Percentiles rank a stretch among this genome's conserved stretches.
Evolutionary conservation across 208 protist species (phyloP).

Genomic region (Trypanosomatidae sp.): DNA sequence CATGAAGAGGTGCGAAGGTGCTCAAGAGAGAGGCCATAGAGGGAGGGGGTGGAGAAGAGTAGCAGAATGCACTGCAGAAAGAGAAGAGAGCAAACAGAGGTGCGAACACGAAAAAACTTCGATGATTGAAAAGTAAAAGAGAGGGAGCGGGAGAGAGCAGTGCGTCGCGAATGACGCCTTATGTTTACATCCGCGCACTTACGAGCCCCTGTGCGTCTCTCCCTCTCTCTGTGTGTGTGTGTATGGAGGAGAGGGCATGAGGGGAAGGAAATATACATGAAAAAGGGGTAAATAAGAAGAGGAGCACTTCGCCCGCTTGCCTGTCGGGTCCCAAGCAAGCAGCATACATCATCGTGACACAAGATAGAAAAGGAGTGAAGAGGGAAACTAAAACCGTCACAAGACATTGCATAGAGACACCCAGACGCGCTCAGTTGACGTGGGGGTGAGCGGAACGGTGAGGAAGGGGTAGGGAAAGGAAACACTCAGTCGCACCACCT

Average conservation of each 20-base stretch:
- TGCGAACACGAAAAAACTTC: neutral
- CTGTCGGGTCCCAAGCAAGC: neutral
- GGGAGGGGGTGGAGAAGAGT: neutral
- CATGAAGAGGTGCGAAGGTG: neutral
- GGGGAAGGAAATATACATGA: neutral
- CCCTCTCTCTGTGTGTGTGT: neutral
- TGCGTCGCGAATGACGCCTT: neutral
- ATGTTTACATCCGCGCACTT: neutral
- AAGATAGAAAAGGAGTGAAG: slow-evolving; percentile 5
- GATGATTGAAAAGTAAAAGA: neutral
- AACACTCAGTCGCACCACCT: neutral
- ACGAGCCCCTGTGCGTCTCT: neutral
- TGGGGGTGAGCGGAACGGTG: neutral
- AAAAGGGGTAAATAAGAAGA: neutral
- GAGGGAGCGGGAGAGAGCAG: neutral
- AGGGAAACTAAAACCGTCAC: slow-evolving; percentile 1
- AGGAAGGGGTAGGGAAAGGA: neutral
- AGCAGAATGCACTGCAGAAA: neutral
- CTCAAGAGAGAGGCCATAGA: neutral
- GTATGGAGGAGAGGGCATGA: neutral
- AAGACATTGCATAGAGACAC: neutral
- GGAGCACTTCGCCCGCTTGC: neutral
- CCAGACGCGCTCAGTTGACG: neutral
- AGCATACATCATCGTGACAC: neutral
- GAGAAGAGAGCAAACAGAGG: neutral